Conservation (phyloP, 73 alveolate species). For the Paramecium caudatum region DNA sequence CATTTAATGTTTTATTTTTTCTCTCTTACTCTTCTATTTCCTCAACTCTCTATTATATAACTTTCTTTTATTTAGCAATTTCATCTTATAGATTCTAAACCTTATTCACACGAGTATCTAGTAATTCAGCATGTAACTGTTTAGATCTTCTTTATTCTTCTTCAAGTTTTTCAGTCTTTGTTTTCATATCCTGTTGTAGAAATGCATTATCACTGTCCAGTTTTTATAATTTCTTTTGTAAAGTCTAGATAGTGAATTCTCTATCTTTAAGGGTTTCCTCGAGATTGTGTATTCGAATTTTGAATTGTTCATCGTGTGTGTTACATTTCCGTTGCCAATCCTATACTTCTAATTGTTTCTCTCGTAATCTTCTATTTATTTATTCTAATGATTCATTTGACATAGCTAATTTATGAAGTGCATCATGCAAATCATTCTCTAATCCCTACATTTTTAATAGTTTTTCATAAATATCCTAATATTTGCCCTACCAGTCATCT, state of each 20-base stretch:
- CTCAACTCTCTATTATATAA: constrained; percentile 35
- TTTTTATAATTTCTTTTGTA: not conserved
- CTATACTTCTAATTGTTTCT: constrained; percentile 42
- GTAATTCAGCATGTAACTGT: constrained; percentile 41
- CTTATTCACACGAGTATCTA: constrained; percentile 7
- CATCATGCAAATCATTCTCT: not conserved
- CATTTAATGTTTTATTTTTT: constrained; percentile 12
- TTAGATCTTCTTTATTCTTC: constrained; percentile 40
- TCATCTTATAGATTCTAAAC: constrained; percentile 49
- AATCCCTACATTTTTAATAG: constrained; percentile 30
- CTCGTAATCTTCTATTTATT: constrained; percentile 11
- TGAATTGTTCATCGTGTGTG: constrained; percentile 30
- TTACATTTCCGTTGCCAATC: constrained; percentile 60
- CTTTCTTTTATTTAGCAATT: not conserved
- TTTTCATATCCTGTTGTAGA: not conserved
- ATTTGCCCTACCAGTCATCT: constrained; percentile 30
- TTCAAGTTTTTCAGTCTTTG: not conserved
- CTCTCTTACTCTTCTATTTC: constrained; percentile 54
- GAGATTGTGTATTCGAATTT: not conserved
- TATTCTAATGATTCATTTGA: constrained; percentile 12
- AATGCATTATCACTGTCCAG: not conserved
- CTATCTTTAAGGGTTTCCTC: not conserved
- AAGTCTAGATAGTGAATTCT: not conserved
- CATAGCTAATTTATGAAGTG: not conserved
- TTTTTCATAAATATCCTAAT: constrained; percentile 15